phyloP scores from a whole-genome alignment of 352 stramenopile genomes.

The Blastocystis sp. region DNA sequence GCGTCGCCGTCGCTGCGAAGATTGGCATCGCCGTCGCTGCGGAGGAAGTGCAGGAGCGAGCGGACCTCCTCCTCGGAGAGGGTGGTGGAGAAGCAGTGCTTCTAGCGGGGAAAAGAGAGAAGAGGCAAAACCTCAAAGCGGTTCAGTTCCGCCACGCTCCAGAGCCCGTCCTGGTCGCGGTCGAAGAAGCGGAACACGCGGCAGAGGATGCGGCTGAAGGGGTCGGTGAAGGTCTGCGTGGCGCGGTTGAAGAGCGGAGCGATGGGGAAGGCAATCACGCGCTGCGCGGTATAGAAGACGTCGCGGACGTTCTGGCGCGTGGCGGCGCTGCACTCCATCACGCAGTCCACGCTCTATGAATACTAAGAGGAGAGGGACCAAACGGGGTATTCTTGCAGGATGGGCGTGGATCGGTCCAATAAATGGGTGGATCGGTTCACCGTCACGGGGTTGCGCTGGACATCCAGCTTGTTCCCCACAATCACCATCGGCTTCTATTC shows the following conservation, averaged over 20 bases:
- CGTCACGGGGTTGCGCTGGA: constrained; percentile 32
- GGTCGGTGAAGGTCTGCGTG: not conserved
- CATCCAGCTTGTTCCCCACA: constrained; percentile 63
- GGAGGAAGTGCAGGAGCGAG: constrained; percentile 1
- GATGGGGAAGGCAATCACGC: constrained; percentile 25
- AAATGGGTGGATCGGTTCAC: constrained; percentile 40
- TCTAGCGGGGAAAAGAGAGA: not conserved
- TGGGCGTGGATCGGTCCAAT: not conserved
- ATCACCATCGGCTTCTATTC: constrained; percentile 33
- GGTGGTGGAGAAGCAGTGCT: constrained; percentile 19
- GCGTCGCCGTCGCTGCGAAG: no score
- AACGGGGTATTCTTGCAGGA: constrained; percentile 17
- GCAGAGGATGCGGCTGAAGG: constrained; percentile 23
- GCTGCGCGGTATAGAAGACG: constrained; percentile 43
- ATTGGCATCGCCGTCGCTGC: not conserved
- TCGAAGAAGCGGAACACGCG: constrained; percentile 57
- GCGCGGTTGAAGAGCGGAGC: constrained; percentile 26
- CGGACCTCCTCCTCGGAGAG: constrained; percentile 13
- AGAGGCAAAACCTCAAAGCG: not conserved
- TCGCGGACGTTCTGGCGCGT: constrained; percentile 36
- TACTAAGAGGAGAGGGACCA: not conserved
- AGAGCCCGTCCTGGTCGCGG: constrained; percentile 48
- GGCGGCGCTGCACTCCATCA: constrained; percentile 41
- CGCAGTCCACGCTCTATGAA: constrained; percentile 41
- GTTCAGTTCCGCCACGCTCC: constrained; percentile 46